Evolutionary conservation across 2,329 filamentous ascomycete species (phyloP).

Genomic region (Atkinsonella texensis): DNA sequence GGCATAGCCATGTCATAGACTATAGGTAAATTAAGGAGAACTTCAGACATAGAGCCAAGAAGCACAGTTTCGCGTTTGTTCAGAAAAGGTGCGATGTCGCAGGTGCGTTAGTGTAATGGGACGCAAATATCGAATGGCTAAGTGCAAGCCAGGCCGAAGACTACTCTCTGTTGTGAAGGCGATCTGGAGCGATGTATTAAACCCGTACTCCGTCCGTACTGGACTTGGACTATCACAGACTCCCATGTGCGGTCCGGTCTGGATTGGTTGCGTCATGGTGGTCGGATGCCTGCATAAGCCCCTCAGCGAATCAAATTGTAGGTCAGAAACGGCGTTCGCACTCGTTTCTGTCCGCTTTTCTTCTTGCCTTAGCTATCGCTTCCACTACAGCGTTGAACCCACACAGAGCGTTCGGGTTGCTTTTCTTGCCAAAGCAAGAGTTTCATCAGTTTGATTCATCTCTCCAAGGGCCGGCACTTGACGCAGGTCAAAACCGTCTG

Average conservation of each 20-base stretch:
- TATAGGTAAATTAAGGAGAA: background rate
- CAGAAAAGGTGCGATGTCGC: too few relatives aligned
- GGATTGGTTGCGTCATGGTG: constrained; percentile 19
- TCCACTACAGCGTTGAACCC: background rate
- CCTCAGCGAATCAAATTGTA: background rate
- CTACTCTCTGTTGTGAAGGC: too few relatives aligned
- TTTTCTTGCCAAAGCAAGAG: background rate
- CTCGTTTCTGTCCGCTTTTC: background rate
- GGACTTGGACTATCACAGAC: too few relatives aligned
- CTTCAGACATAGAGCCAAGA: background rate
- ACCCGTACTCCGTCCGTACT: too few relatives aligned
- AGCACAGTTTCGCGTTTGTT: background rate
- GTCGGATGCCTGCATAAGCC: constrained; percentile 16
- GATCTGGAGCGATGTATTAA: too few relatives aligned
- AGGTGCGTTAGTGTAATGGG: too few relatives aligned
- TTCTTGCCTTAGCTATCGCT: too few relatives aligned
- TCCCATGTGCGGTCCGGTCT: background rate
- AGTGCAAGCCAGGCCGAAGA: too few relatives aligned
- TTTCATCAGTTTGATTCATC: background rate
- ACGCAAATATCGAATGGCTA: too few relatives aligned
- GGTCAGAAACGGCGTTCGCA: background rate
- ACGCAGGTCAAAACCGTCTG: background rate
- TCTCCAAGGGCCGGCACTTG: background rate
- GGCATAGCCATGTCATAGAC: background rate
- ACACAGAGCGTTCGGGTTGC: background rate